A percentile compares a stretch with the other conserved stretches of the same genome.
Conservation (phyloP, 2,329 filamentous ascomycete species). For the Colletotrichum echinochloae region DNA sequence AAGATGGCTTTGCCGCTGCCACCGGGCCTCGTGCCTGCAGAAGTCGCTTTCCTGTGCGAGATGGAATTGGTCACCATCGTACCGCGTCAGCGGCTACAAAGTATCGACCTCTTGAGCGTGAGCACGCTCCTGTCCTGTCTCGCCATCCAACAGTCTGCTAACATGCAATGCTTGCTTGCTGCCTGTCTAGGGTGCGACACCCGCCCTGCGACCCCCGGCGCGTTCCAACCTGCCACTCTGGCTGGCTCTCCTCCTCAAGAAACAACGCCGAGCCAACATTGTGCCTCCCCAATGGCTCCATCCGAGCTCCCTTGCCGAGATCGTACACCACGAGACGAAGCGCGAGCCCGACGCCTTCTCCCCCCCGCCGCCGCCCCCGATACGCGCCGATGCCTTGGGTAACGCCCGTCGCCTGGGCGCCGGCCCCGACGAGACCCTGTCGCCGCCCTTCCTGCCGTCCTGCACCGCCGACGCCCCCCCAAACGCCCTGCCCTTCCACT, state of each 20-base stretch:
- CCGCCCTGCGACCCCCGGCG: slow-evolving; percentile 82
- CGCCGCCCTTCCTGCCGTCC: slow-evolving; percentile 82
- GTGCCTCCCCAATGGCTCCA: slow-evolving; percentile 91
- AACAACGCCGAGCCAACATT: slow-evolving; percentile 93
- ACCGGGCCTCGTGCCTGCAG: slow-evolving; percentile 78
- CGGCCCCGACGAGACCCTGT: slow-evolving; percentile 52
- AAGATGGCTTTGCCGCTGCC: slow-evolving; percentile 65
- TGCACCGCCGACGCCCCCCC: slow-evolving; percentile 77
- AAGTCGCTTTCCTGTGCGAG: slow-evolving; percentile 95
- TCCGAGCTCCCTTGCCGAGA: slow-evolving; percentile 77
- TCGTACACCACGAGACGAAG: slow-evolving; percentile 85
- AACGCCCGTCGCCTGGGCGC: slow-evolving; percentile 53
- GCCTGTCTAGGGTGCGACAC: slow-evolving; percentile 76
- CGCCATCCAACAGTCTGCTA: slow-evolving; percentile 1
- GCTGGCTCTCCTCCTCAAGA: slow-evolving; percentile 95
- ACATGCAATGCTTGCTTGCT: slow-evolving; percentile 1
- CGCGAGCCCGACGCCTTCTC: slow-evolving; percentile 79
- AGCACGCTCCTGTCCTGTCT: slow-evolving; percentile 54
- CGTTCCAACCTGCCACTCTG: slow-evolving; percentile 86
- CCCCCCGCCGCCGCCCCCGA: slow-evolving; percentile 76
- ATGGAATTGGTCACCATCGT: slow-evolving; percentile 97
- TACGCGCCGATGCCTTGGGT: slow-evolving; percentile 60
- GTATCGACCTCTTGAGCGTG: slow-evolving; percentile 87
- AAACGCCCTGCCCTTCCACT: slow-evolving; percentile 89
- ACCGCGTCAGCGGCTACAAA: slow-evolving; percentile 89